Percentiles rank a stretch among this genome's conserved stretches.
Conservation (phyloP, 2,329 filamentous ascomycete genomes). For the Elsinoe fawcettii region DNA sequence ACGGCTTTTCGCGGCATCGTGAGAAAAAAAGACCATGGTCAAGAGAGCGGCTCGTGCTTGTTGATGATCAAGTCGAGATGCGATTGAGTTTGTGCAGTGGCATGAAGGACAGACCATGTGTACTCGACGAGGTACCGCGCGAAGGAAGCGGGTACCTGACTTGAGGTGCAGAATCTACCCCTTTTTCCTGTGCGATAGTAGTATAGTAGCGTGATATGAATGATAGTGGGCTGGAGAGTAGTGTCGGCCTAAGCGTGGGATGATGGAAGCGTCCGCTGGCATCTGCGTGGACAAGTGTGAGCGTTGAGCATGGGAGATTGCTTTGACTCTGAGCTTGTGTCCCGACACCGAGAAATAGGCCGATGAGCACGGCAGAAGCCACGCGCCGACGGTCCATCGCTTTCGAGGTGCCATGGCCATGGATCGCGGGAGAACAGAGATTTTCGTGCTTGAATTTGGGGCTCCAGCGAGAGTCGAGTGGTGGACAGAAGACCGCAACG, state of each 20-base stretch:
- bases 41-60: background rate
- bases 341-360: background rate
- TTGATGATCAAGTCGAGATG: background rate
- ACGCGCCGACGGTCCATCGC: background rate
- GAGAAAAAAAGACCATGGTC: background rate
- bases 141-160: slow-evolving; percentile 7
- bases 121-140: slow-evolving; percentile 4
- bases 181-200: background rate
- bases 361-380: background rate
- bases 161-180: slow-evolving; percentile 8
- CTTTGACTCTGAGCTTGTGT: background rate
- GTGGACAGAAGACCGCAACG: background rate
- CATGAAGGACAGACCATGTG: background rate
- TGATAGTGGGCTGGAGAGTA: background rate
- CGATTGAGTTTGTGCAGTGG: background rate
- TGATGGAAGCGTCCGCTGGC: background rate
- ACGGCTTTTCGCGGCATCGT: background rate
- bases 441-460: slow-evolving; percentile 4
- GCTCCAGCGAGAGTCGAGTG: background rate
- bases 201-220: background rate
- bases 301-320: background rate
- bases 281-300: background rate
- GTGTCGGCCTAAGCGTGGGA: background rate
- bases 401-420: slow-evolving; percentile 3
- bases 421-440: slow-evolving; percentile 5